These are phyloP conservation scores for Podila verticillata DNA, from an alignment of 192 early-diverging fungal genomes.

Conservation along the genomic window DNA sequence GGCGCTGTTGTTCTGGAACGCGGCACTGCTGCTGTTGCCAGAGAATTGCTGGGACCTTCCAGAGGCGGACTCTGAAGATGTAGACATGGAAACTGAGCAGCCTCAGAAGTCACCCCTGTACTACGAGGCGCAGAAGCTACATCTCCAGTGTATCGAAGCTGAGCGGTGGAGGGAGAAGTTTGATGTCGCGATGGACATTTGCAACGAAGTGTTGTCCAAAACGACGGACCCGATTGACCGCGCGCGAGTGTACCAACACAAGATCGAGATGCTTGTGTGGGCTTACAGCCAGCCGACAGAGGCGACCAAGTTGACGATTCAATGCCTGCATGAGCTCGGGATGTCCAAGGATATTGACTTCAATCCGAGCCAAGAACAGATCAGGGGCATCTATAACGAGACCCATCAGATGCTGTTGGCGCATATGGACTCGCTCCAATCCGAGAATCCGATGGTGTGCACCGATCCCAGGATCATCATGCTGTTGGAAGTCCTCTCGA, in stretches of 20 bases:
- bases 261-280: conserved; percentile 45
- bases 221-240: conserved; percentile 33
- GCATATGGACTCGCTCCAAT: conserved; percentile 18
- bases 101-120: conserved; percentile 10
- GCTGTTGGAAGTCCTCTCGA: conserved; percentile 32
- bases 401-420: conserved; percentile 19
- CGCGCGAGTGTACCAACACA: conserved; percentile 25
- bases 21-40: conserved; percentile 24
- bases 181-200: conserved; percentile 22
- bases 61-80: background rate
- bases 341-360: conserved; percentile 27
- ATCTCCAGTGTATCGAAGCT: conserved; percentile 38
- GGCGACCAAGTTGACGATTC: conserved; percentile 26
- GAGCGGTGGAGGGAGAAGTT: conserved; percentile 39
- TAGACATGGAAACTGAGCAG: background rate
- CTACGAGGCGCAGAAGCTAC: conserved; percentile 31
- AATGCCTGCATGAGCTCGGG: conserved; percentile 41
- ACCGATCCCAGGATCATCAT: conserved; percentile 18
- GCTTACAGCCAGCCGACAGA: conserved; percentile 21
- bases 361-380: conserved; percentile 24
- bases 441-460: conserved; percentile 18
- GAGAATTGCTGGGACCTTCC: conserved; percentile 27
- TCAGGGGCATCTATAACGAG: conserved; percentile 24
- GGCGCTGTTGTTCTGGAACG: conserved; percentile 35
- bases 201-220: conserved; percentile 14